phyloP scores from a whole-genome alignment of 2,329 filamentous ascomycete species.

The Plenodomus tracheiphilus region DNA sequence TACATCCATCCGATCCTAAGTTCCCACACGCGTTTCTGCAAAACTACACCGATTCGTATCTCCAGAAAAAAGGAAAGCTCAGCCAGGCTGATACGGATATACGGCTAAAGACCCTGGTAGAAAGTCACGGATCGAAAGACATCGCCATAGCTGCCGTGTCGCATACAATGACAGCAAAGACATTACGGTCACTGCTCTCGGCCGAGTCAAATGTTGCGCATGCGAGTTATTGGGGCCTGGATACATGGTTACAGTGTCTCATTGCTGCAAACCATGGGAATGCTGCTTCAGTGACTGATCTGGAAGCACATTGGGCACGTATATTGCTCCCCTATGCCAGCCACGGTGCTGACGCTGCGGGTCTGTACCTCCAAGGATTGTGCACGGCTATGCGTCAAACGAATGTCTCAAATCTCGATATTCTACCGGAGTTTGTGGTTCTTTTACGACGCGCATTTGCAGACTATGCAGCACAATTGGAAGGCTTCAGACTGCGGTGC shows the following conservation, averaged over 20 bases:
- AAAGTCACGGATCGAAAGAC: slow-evolving; percentile 23
- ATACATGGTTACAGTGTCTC: slow-evolving; percentile 32
- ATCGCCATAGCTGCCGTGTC: slow-evolving; percentile 36
- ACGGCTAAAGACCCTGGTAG: slow-evolving; percentile 24
- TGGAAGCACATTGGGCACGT: slow-evolving; percentile 34
- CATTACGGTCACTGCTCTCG: slow-evolving; percentile 25
- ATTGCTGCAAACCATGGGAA: slow-evolving; percentile 34
- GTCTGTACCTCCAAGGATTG: slow-evolving; percentile 29
- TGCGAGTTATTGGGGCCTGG: slow-evolving; percentile 33
- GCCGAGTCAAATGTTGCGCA: slow-evolving; percentile 30
- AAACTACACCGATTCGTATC: slow-evolving; percentile 31
- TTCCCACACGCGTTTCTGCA: slow-evolving; percentile 29
- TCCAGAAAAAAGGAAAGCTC: slow-evolving; percentile 38
- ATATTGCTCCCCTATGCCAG: slow-evolving; percentile 28
- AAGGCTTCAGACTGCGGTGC: slow-evolving; percentile 28
- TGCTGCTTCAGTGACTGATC: slow-evolving; percentile 21
- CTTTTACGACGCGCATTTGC: slow-evolving; percentile 23
- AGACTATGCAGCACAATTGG: slow-evolving; percentile 27
- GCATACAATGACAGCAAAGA: slow-evolving; percentile 31
- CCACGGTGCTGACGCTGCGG: slow-evolving; percentile 25
- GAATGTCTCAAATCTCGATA: slow-evolving; percentile 16
- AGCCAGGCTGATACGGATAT: slow-evolving; percentile 26
- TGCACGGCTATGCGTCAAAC: slow-evolving; percentile 16
- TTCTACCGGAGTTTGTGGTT: slow-evolving; percentile 25
- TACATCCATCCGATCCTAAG: slow-evolving; percentile 27